Conservation (phyloP, 371 early-diverging fungal species). For the Nematocida sp. region DNA sequence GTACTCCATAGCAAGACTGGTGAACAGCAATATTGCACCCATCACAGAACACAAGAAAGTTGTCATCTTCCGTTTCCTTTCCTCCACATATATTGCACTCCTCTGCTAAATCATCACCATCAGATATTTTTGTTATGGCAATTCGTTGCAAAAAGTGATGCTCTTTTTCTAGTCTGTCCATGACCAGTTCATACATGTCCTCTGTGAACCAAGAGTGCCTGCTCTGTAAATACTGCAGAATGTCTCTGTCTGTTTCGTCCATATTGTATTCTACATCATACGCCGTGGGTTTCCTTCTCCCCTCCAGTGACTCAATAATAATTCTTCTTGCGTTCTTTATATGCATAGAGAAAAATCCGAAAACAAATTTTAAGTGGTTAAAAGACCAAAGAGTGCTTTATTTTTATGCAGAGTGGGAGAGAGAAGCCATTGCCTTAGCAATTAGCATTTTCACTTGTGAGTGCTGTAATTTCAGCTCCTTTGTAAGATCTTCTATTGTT, state of each 20-base stretch:
- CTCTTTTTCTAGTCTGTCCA: slow-evolving; percentile 87
- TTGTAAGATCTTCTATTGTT: not conserved
- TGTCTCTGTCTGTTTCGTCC: slow-evolving; percentile 48
- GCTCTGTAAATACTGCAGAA: slow-evolving; percentile 20
- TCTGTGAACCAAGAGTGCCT: slow-evolving; percentile 40
- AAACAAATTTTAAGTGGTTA: not conserved
- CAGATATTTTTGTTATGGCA: slow-evolving; percentile 60
- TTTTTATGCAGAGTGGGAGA: not conserved
- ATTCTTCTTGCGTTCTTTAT: not conserved
- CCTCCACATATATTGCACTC: slow-evolving; percentile 82
- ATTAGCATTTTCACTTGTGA: slow-evolving; percentile 53
- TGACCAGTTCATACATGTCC: slow-evolving; percentile 77
- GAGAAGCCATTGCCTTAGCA: slow-evolving; percentile 40
- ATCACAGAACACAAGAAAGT: slow-evolving; percentile 96
- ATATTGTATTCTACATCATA: slow-evolving; percentile 43
- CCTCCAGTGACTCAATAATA: slow-evolving; percentile 11
- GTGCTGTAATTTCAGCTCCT: slow-evolving; percentile 31
- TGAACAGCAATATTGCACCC: slow-evolving; percentile 96
- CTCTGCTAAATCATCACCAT: slow-evolving; percentile 35
- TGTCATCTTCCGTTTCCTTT: slow-evolving; percentile 66
- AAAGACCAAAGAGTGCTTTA: slow-evolving; percentile 16
- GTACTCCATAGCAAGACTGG: slow-evolving; percentile 98
- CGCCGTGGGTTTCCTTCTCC: not conserved
- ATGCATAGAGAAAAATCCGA: not conserved
- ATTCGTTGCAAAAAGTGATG: slow-evolving; percentile 78